These are phyloP conservation scores for Infundibulicybe gibba DNA, from an alignment of 768 basidiomycete genomes.

Conservation along the genomic window DNA sequence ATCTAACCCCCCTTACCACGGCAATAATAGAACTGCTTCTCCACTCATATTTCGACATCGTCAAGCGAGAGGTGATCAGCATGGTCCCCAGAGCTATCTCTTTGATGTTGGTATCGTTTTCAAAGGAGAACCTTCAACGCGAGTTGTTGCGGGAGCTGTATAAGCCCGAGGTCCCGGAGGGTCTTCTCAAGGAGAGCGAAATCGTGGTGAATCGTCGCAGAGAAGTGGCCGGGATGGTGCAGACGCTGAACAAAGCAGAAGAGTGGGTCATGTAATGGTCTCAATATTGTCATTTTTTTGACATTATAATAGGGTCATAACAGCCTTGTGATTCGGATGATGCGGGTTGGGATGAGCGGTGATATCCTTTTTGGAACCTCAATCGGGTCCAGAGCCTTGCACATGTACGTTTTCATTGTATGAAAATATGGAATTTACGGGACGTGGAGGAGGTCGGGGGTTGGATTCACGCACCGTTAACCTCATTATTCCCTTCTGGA, in stretches of 20 bases:
- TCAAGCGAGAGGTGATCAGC: constrained; percentile 99
- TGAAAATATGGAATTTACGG: no score
- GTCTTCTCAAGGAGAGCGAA: constrained; percentile 93
- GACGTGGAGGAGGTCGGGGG: no score
- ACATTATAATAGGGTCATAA: constrained; percentile 47
- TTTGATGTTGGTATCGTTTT: constrained; percentile 87
- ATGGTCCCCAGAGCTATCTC: constrained; percentile 98
- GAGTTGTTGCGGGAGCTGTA: constrained; percentile 95
- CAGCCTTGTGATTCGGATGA: constrained; percentile 41
- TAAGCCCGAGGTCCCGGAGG: constrained; percentile 94
- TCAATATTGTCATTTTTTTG: constrained; percentile 7
- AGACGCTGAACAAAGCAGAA: constrained; percentile 94
- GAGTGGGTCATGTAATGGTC: constrained; percentile 70
- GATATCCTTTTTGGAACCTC: no score
- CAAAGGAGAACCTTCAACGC: constrained; percentile 92
- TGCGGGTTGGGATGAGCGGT: no score
- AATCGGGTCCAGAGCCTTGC: no score
- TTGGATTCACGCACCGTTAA: no score
- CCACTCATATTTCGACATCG: constrained; percentile 95
- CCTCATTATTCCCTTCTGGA: no score
- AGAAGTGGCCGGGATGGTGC: constrained; percentile 93
- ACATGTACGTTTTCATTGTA: no score
- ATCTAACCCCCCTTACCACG: background rate
- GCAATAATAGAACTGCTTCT: constrained; percentile 78
- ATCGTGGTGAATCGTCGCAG: constrained; percentile 88